These are phyloP conservation scores for Pseudonitzschia delicatissima DNA, from an alignment of 108 stramenopile genomes.

Conservation along the genomic window DNA sequence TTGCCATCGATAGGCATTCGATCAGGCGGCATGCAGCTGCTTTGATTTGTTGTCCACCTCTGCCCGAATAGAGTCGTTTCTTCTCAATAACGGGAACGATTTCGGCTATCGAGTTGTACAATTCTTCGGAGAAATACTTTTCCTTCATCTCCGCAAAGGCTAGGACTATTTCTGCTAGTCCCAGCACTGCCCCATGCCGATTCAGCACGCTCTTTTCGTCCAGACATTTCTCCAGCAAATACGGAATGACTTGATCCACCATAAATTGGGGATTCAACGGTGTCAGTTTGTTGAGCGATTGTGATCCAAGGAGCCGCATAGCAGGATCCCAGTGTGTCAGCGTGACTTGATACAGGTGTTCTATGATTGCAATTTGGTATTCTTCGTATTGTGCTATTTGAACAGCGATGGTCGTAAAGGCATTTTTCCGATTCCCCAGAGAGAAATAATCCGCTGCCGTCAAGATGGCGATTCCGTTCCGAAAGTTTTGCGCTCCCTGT, in stretches of 20 bases:
- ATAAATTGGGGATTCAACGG: constrained; percentile 53
- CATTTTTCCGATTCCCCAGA: constrained; percentile 87
- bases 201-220: constrained; percentile 59
- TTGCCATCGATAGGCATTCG: constrained; percentile 79
- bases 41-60: constrained; percentile 95
- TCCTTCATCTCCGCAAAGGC: constrained; percentile 48
- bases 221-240: constrained; percentile 59
- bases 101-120: constrained; percentile 42
- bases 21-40: constrained; percentile 89
- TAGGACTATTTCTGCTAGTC: constrained; percentile 79
- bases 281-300: constrained; percentile 67
- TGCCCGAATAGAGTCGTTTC: constrained; percentile 92
- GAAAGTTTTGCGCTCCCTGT: constrained; percentile 79
- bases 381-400: constrained; percentile 80
- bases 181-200: constrained; percentile 87
- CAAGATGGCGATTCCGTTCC: constrained; percentile 93
- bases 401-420: constrained; percentile 70
- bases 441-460: constrained; percentile 96
- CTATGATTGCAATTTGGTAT: constrained; percentile 77
- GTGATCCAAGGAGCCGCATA: constrained; percentile 75
- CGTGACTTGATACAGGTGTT: constrained; percentile 70
- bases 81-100: constrained; percentile 88
- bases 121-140: background rate
- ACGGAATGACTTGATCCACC: constrained; percentile 60
- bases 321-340: constrained; percentile 91